A percentile compares a stretch with the other conserved stretches of the same genome.
These are phyloP conservation scores for Yamadazyma pseudoaaseri DNA, from an alignment of 1,139 yeast genomes.

Conservation along the genomic window DNA sequence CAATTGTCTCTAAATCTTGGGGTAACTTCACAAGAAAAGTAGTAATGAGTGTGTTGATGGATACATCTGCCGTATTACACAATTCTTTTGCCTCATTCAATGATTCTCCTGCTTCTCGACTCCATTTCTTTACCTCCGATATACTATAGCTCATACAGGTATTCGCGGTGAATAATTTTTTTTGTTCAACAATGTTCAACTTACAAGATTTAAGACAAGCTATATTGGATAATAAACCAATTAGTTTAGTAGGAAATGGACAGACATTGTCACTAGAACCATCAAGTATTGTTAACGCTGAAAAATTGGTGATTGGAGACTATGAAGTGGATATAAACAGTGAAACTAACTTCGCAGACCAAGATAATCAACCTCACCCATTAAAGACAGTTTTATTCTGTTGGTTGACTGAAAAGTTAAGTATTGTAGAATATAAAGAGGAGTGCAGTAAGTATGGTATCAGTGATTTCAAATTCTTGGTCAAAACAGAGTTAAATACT, in stretches of 20 bases:
- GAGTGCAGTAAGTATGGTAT: conserved; percentile 66
- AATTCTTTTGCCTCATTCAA: conserved; percentile 30
- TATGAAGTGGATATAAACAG: conserved; percentile 33
- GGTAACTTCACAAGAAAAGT: conserved; percentile 20
- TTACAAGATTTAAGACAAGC: conserved; percentile 10
- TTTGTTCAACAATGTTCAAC: conserved; percentile 6
- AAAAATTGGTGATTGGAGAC: conserved; percentile 32
- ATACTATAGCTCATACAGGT: not conserved
- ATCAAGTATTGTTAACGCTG: conserved; percentile 35
- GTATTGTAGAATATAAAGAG: conserved; percentile 79
- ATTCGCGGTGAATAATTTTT: not conserved
- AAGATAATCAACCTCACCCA: conserved; percentile 48
- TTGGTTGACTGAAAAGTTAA: conserved; percentile 73
- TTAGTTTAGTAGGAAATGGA: conserved; percentile 17
- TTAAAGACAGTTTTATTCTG: conserved; percentile 72
- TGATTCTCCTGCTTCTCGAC: conserved; percentile 14
- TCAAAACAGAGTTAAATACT: conserved; percentile 77
- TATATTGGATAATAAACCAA: conserved; percentile 15
- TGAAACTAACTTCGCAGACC: conserved; percentile 55
- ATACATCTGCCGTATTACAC: conserved; percentile 33
- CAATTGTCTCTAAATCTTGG: conserved; percentile 20
- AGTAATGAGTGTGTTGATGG: conserved; percentile 11
- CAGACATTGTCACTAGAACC: conserved; percentile 11
- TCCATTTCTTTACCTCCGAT: conserved; percentile 4
- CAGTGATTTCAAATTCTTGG: conserved; percentile 76